Percentiles rank a stretch among this genome's conserved stretches.
phyloP scores from a whole-genome alignment of 495 filamentous ascomycete genomes.

The Rhypophila decipiens region DNA sequence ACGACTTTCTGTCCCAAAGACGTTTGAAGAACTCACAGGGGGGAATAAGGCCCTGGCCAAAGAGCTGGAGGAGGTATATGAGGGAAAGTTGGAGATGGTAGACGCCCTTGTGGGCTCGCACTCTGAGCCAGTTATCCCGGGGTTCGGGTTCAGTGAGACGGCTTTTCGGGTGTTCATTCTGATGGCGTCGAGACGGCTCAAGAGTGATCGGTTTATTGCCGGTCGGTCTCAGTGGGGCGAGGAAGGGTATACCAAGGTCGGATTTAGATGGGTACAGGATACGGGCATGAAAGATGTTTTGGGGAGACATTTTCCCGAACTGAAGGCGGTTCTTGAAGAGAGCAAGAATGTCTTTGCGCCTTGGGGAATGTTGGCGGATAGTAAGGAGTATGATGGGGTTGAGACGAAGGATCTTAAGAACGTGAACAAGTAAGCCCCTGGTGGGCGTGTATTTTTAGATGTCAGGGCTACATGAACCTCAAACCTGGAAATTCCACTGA shows the following conservation, averaged over 20 bases:
- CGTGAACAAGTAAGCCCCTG: too few relatives aligned
- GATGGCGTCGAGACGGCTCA: conserved; percentile 30
- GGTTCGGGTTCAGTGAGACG: conserved; percentile 39
- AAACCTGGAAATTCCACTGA: too few relatives aligned
- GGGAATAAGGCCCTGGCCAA: conserved; percentile 28
- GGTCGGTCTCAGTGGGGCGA: conserved; percentile 27
- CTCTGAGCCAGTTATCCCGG: conserved; percentile 31
- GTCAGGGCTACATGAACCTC: too few relatives aligned
- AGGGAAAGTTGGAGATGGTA: conserved; percentile 28
- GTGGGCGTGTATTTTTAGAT: too few relatives aligned
- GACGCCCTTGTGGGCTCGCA: conserved; percentile 34
- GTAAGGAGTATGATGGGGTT: conserved; percentile 21
- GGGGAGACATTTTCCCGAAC: conserved; percentile 29
- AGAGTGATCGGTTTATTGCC: conserved; percentile 38
- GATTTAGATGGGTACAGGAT: conserved; percentile 35
- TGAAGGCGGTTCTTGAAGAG: conserved; percentile 17
- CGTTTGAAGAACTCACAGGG: conserved; percentile 31
- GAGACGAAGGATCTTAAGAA: conserved; percentile 14
- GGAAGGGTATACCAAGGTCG: conserved; percentile 31
- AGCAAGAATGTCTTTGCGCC: conserved; percentile 32
- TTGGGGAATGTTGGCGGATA: conserved; percentile 24
- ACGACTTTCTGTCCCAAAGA: conserved; percentile 22
- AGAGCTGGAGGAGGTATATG: conserved; percentile 24
- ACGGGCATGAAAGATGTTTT: conserved; percentile 27
- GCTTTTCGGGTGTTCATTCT: conserved; percentile 35